These are phyloP conservation scores for Neofusicoccum parvum DNA, from an alignment of 2,329 filamentous ascomycete species.

Conservation along the genomic window DNA sequence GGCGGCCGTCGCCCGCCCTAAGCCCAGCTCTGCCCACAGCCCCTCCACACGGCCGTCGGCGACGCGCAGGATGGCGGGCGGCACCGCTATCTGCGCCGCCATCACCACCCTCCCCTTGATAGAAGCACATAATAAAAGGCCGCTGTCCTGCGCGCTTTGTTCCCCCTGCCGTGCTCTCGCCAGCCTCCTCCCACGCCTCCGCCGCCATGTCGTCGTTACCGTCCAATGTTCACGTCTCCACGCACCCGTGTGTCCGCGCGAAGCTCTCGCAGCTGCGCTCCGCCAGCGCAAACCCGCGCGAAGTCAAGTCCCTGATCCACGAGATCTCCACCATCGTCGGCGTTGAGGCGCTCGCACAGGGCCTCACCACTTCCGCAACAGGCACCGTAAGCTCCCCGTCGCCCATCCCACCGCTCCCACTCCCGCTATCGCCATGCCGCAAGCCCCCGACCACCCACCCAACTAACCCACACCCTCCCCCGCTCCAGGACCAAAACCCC, in stretches of 20 bases:
- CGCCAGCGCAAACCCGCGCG: slow-evolving; percentile 66
- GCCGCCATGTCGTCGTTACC: slow-evolving; percentile 45
- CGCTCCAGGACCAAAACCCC: slow-evolving; percentile 70
- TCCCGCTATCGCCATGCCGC: not conserved
- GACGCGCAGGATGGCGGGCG: not conserved
- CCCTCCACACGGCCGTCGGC: slow-evolving; percentile 14
- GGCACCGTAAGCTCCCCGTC: slow-evolving; percentile 61
- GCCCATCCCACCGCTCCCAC: not conserved
- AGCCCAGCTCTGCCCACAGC: not conserved
- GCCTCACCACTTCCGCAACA: slow-evolving; percentile 59
- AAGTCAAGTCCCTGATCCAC: slow-evolving; percentile 80
- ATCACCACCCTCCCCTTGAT: not conserved
- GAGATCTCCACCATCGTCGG: slow-evolving; percentile 84
- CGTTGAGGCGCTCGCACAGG: slow-evolving; percentile 74
- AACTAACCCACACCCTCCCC: not conserved
- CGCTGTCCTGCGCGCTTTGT: not conserved
- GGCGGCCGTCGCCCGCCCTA: slow-evolving; percentile 3
- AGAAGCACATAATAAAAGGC: slow-evolving; percentile 13
- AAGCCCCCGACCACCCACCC: not conserved
- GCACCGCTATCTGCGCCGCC: not conserved
- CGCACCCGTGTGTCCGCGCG: slow-evolving; percentile 80
- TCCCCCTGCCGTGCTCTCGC: not conserved
- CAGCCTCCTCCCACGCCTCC: not conserved
- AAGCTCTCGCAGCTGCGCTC: slow-evolving; percentile 92
- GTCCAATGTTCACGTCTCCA: slow-evolving; percentile 71